phyloP scores from a whole-genome alignment of 495 filamentous ascomycete genomes.

The Penicilliopsis zonata region DNA sequence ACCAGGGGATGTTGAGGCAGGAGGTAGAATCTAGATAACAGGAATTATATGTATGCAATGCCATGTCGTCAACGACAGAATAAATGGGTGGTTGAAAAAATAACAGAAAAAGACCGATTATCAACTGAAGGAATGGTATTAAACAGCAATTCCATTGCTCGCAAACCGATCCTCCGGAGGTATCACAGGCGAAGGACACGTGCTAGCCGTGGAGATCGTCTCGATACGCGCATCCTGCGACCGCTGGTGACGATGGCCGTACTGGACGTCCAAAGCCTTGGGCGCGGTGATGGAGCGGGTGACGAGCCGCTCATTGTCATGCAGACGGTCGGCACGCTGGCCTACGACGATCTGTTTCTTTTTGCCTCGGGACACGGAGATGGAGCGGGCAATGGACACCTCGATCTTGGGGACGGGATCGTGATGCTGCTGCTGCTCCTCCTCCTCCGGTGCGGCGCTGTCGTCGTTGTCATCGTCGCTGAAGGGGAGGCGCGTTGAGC shows the following conservation, averaged over 20 bases:
- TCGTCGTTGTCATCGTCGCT: slow-evolving; percentile 4
- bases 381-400: slow-evolving; percentile 28
- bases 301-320: slow-evolving; percentile 16
- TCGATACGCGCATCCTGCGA: slow-evolving; percentile 30
- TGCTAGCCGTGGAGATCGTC: slow-evolving; percentile 11
- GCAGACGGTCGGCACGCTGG: slow-evolving; percentile 11
- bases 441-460: neutral
- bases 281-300: slow-evolving; percentile 13
- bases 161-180: too few relatives aligned
- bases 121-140: slow-evolving; percentile 1
- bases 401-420: slow-evolving; percentile 16
- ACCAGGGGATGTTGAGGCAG: too few relatives aligned
- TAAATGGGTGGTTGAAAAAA: neutral
- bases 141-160: too few relatives aligned
- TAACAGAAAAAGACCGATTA: slow-evolving; percentile 2
- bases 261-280: slow-evolving; percentile 16
- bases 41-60: neutral
- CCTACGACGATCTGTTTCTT: slow-evolving; percentile 25
- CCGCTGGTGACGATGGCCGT: slow-evolving; percentile 20
- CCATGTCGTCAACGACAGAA: slow-evolving; percentile 1
- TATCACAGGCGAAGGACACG: too few relatives aligned
- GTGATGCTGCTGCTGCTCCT: slow-evolving; percentile 1
- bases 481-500: slow-evolving; percentile 9
- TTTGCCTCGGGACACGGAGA: slow-evolving; percentile 27
- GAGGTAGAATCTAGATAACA: too few relatives aligned